Evolutionary conservation across 228 moss, liverwort and hornwort species (phyloP).

Genomic region (Sphagnum fallax): DNA sequence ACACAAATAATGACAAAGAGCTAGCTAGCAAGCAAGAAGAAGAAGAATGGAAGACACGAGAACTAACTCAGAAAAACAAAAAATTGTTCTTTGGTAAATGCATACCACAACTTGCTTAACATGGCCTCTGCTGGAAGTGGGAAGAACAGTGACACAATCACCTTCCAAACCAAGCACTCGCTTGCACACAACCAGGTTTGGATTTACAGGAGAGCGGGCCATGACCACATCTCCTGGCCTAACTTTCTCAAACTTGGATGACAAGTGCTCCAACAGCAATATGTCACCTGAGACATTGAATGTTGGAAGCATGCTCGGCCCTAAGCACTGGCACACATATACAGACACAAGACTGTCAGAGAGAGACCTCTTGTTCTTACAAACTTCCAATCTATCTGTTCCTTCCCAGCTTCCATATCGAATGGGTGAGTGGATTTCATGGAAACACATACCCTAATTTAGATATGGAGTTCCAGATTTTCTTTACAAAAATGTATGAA

Average conservation of each 20-base stretch:
- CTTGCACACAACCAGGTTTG: slow-evolving; percentile 93
- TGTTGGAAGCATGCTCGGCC: slow-evolving; percentile 99
- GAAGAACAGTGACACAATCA: slow-evolving; percentile 78
- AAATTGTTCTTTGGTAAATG: neutral
- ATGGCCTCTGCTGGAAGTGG: slow-evolving; percentile 81
- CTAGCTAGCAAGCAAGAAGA: too few species aligned
- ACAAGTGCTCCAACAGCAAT: slow-evolving; percentile 88
- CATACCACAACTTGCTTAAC: slow-evolving; percentile 82
- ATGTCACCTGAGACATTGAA: slow-evolving; percentile 97
- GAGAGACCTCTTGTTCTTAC: neutral
- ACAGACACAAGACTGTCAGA: neutral
- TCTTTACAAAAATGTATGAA: too few species aligned
- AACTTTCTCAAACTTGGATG: slow-evolving; percentile 79
- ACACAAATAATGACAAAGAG: too few species aligned
- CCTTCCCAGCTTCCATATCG: neutral
- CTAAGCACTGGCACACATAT: slow-evolving; percentile 67
- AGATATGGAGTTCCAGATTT: too few species aligned
- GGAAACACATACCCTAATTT: too few species aligned
- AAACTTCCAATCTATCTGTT: neutral
- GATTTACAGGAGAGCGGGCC: slow-evolving; percentile 91
- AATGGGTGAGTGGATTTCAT: too few species aligned
- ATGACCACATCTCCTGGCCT: slow-evolving; percentile 93
- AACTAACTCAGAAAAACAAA: too few species aligned
- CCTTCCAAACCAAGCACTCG: slow-evolving; percentile 94
- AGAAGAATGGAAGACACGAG: too few species aligned